These are phyloP conservation scores for Fusarium cyanostomum DNA, from an alignment of 2,329 filamentous ascomycete species.

Conservation along the genomic window DNA sequence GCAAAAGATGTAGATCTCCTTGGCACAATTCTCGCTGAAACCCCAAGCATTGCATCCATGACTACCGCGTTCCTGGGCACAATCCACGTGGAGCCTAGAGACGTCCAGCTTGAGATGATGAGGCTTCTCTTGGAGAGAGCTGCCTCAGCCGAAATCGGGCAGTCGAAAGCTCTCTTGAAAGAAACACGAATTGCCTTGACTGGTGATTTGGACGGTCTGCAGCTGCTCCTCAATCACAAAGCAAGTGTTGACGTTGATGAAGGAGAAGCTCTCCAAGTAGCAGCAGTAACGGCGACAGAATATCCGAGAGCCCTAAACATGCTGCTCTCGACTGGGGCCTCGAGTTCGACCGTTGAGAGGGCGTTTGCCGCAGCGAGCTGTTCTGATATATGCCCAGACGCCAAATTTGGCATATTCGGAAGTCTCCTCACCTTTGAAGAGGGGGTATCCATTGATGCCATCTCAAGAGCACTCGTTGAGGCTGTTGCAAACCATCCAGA, in stretches of 20 bases:
- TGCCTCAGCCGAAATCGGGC: conserved; percentile 7
- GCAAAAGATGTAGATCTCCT: not conserved
- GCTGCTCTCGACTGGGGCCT: not conserved
- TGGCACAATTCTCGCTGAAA: not conserved
- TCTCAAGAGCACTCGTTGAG: conserved; percentile 5
- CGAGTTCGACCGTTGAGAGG: not conserved
- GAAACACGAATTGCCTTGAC: conserved; percentile 3
- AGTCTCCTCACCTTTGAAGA: not conserved
- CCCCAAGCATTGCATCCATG: not conserved
- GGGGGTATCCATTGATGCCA: not conserved
- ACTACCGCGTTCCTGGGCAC: not conserved
- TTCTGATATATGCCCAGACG: not conserved
- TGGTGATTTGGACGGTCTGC: not conserved
- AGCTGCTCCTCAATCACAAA: conserved; percentile 5
- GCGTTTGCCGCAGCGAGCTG: conserved; percentile 9
- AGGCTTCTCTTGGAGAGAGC: not conserved
- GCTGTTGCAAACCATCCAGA: not conserved
- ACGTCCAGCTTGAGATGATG: not conserved
- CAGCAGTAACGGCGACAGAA: not conserved
- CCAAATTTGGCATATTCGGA: conserved; percentile 6
- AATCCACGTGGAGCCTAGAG: not conserved
- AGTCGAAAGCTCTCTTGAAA: conserved; percentile 1
- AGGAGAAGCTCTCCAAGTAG: conserved; percentile 3
- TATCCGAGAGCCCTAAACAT: conserved; percentile 9
- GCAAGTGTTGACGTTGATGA: conserved; percentile 13